Conservation (phyloP, 2,329 filamentous ascomycete genomes). For the Kalaharituber pfeilii region DNA sequence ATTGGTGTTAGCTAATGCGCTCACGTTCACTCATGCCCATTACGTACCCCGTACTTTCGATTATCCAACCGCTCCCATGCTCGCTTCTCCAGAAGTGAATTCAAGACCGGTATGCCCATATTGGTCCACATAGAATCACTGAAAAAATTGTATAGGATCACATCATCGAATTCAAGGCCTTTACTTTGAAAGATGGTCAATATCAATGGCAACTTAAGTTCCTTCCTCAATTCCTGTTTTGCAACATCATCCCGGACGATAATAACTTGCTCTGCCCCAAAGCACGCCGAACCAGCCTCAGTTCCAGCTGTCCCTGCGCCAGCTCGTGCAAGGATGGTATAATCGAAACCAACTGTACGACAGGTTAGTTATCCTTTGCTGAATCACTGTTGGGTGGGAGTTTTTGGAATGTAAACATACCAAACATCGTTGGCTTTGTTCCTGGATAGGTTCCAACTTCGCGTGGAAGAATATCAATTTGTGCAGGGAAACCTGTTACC, state of each 20-base stretch:
- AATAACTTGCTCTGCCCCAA: slow-evolving; percentile 26
- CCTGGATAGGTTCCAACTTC: slow-evolving; percentile 10
- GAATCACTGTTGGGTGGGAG: neutral
- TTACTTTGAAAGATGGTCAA: slow-evolving; percentile 26
- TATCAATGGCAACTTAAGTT: slow-evolving; percentile 17
- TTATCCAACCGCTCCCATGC: neutral
- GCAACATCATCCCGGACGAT: slow-evolving; percentile 24
- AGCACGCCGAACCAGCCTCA: neutral
- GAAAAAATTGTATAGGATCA: slow-evolving; percentile 25
- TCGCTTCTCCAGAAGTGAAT: neutral
- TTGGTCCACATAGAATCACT: neutral
- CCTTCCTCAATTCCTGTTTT: slow-evolving; percentile 18
- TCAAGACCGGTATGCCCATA: neutral
- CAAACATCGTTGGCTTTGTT: slow-evolving; percentile 8
- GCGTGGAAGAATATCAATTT: slow-evolving; percentile 10
- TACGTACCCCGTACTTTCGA: neutral
- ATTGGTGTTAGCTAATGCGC: no score
- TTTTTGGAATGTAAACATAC: neutral
- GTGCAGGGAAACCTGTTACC: slow-evolving; percentile 9
- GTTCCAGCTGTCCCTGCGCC: neutral
- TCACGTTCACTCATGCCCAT: no score
- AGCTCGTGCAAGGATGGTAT: neutral
- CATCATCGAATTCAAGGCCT: slow-evolving; percentile 28
- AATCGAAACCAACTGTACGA: neutral
- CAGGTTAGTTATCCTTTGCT: no score